A percentile compares a stretch with the other conserved stretches of the same genome.
Evolutionary conservation across 257 asterid species (phyloP).

Genomic region (Lycium barbarum): DNA sequence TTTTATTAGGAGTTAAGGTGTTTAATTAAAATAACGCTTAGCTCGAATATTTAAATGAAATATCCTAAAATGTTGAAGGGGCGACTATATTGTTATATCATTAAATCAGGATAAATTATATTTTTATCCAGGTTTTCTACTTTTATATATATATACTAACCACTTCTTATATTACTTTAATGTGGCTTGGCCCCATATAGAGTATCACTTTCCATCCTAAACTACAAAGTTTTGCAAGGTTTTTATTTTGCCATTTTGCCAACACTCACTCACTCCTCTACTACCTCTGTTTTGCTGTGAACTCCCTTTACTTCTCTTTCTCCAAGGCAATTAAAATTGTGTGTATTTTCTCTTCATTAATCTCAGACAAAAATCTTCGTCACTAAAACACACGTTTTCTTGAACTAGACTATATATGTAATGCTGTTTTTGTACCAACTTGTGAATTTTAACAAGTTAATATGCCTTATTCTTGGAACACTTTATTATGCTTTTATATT

Average conservation of each 20-base stretch:
- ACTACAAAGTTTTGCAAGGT: neutral
- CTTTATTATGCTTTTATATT: neutral
- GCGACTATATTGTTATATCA: too few relatives aligned
- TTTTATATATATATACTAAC: too few relatives aligned
- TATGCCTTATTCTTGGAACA: neutral
- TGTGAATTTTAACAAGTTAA: neutral
- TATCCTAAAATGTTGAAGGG: too few relatives aligned
- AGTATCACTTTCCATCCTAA: neutral
- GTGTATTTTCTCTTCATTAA: conserved; percentile 19
- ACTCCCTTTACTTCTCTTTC: neutral
- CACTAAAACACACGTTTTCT: neutral
- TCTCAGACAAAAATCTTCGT: too few relatives aligned
- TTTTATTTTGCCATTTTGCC: neutral
- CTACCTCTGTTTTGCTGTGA: neutral
- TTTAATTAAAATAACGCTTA: too few relatives aligned
- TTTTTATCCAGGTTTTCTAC: too few relatives aligned
- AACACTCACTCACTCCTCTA: neutral
- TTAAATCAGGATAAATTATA: too few relatives aligned
- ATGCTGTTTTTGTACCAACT: too few relatives aligned
- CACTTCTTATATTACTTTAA: too few relatives aligned
- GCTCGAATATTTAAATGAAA: too few relatives aligned
- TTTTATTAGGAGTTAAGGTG: too few relatives aligned
- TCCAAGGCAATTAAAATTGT: neutral
- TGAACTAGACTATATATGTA: neutral
- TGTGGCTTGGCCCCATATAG: neutral